Evolutionary conservation across 192 early-diverging fungal species (phyloP), one percentile per base, ranked within the genome.

Genomic region (Backusella morwellensis): DNA sequence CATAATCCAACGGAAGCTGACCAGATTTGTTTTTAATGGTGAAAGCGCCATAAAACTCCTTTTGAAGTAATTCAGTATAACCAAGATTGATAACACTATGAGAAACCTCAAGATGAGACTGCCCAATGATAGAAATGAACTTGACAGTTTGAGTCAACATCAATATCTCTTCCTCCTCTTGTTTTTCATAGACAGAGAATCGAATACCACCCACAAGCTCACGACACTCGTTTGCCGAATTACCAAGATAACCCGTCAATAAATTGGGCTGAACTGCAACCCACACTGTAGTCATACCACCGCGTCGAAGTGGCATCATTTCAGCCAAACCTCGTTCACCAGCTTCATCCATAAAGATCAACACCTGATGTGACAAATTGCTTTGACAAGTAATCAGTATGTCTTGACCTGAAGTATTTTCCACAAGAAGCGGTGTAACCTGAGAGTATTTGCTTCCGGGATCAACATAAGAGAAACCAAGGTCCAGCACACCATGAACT

Each of bases 381-480:
- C 93, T 95, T 23, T 88, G 86, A 44, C 90, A 93, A 15, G 90
- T 90, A n/a, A 95, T 87, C 56, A 86, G 86, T 0, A 95, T 35
- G n/a, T 88, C 85, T 50, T 92, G 85, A 23, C 89, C 87, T 0
- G 92, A 89, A 34, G 90, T 84, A 73, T 97, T 97, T 50, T 92
- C 85, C 0, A 96, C 84, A 12, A 88, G 74, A 29, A 95, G 82
- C 17, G 93, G 88, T 0, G 90, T 86, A 1, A 95, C 88, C 70
- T 90, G 90, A 4, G 94, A 92, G 74, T 88, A 97, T 80, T 92
- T 93, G 19, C 87, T 86, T 2, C 88, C 85, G 1, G 90, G 84
- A 76, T 95, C 93, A 1, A 95, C 88, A 77, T 95, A 97, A 63
- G 94, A 97, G 63, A 90, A 90, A 0, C 94, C 94, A 36, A 96